Base-by-base conservation (phyloP, 169 alveolate genomes). In the Plasmodium cynomolgi region DNA sequence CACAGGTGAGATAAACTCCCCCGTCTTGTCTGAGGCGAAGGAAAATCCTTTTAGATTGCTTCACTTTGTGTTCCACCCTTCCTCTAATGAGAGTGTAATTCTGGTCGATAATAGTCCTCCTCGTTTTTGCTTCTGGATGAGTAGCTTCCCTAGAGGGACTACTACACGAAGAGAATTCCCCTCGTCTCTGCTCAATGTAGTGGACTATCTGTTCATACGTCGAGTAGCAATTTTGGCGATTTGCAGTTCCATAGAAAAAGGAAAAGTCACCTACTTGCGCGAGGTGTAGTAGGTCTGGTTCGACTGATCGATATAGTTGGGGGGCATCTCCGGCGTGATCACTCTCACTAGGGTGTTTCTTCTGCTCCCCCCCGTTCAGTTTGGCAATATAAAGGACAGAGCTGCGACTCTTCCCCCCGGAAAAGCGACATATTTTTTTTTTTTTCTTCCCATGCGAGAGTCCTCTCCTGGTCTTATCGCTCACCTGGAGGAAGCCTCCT, bases 1-100 rank as follows among this genome's bases (percentile, higher is more conserved):
- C 84, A 33, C 93, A 85, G 41, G 80, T 74, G 26, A 85, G 23
- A 8, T 85, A 85, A 1, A 85, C 1, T n/a, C 93, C 93, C 15
- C 82, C 8, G 11, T 47, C 41, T 50, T 44, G 79, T 85, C 93
- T 85, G 23, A 85, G 11, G 15, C 79, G 56, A 29, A 85, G 68
- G n/a, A 85, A 74, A 85, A 85, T 85, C n/a, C 93, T 33, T 13
- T 75, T 74, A 29, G 93, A 85, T 31, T 85, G 83, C 68, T 75
- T 73, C 56, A 31, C 82, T 54, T 68, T 85, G 26, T 20, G 79
- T 75, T 85, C 93, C 17, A 85, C 44, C 2, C 93, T 29, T 20
- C 93, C 93, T 50, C 93, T 74, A 74, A 85, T 33, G 31, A 13
- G 68, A 5, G 81, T 75, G 33, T 33, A 47, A 1, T 75, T 85